Evolutionary conservation across 2,329 filamentous ascomycete species (phyloP), one percentile per base, ranked within the genome.

Genomic region (Diplodia corticola): DNA sequence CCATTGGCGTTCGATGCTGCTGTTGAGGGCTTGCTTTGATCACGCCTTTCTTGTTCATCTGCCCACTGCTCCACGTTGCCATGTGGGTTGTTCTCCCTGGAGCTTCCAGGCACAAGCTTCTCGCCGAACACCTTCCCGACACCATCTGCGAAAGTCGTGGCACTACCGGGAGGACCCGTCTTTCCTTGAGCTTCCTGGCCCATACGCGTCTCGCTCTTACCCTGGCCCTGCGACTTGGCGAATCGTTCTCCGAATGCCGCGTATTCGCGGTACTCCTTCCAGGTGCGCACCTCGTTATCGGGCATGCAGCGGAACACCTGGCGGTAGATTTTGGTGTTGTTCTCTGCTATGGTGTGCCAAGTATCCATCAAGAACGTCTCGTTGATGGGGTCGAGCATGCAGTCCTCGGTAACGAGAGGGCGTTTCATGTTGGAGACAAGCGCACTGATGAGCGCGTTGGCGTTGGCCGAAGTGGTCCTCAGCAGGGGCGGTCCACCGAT

Each of bases 231-330:
- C 72, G 85, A 78, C 71, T 90, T 88, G 65, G 86, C 85, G 81
- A 99, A 97, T 53, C 88, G 86, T 70, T 90, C 88, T 20, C 85
- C 84, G 75, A 97, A 98, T 4, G 88, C 85, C 64, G 86, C 84
- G 74, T 91, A 96, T 70, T 96, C 90, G 69, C 91, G 90, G 78
- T 99, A 99, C 69, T 96, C 91, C 70, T 91, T 89, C 95, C 95
- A 99, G 50, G 91, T 94, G 69, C 88, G 89, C 28, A 97, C 95
- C 74, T 97, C 92, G 61, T 89, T 97, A 76, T 99, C 95, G 1
- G 95, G 95, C 91, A 96, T 96, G 78, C 93, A 97, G 54, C 93
- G 89, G 82, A 99, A 99, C 9, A 99, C 94, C 68, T 91, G 88
- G 35, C 95, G 90, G 80, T 91, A 99, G 55, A 99, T 86, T 75